A percentile compares a stretch with the other conserved stretches of the same genome.
phyloP scores from a whole-genome alignment of 2,329 filamentous ascomycete genomes.

The Cladorrhinum sp. region DNA sequence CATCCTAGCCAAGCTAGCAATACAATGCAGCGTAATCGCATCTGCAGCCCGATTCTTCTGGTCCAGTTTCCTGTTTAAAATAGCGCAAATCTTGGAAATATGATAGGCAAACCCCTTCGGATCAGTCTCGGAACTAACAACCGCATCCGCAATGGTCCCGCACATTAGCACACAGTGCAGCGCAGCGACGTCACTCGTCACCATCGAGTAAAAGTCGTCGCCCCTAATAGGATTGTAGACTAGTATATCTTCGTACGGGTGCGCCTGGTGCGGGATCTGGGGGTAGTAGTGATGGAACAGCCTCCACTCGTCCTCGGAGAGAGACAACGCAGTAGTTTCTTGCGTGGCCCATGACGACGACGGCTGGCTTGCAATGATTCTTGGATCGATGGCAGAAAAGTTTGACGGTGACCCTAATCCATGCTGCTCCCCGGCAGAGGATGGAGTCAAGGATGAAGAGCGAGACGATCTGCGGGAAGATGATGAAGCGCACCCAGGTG shows the following conservation, averaged over 20 bases:
- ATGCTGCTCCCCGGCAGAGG: neutral
- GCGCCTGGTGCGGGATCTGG: constrained; percentile 31
- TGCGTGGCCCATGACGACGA: neutral
- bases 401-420: neutral
- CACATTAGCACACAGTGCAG: constrained; percentile 33
- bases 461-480: constrained; percentile 11
- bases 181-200: constrained; percentile 28
- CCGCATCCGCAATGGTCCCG: constrained; percentile 29
- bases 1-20: constrained; percentile 32
- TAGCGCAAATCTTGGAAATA: constrained; percentile 28
- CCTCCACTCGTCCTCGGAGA: constrained; percentile 28
- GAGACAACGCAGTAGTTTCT: neutral
- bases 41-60: constrained; percentile 22
- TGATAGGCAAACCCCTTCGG: constrained; percentile 25
- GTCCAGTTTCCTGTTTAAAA: constrained; percentile 27
- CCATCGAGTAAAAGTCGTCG: constrained; percentile 28
- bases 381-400: neutral
- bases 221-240: constrained; percentile 32
- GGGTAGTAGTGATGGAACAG: constrained; percentile 31
- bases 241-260: constrained; percentile 34
- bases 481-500: neutral
- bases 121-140: constrained; percentile 20
- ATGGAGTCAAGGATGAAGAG: constrained; percentile 10
- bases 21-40: constrained; percentile 32
- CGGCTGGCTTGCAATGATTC: neutral